Conservation (phyloP, 1,284 basidiomycete species). For the Tremellales sp. region DNA sequence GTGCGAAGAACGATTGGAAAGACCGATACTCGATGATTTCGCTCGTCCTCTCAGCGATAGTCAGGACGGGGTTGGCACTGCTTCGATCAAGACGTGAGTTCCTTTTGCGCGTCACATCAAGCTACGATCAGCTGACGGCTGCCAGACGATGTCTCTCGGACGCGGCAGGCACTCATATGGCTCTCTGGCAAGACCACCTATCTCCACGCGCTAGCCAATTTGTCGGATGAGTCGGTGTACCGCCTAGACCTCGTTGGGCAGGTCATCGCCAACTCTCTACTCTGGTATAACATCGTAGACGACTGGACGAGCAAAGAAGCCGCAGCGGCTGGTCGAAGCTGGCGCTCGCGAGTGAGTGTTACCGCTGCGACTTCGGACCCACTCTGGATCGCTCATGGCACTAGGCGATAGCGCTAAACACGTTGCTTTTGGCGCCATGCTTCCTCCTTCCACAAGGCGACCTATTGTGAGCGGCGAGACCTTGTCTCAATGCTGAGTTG, state of each 20-base stretch:
- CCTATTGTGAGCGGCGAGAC: too few species aligned
- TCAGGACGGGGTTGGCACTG: neutral
- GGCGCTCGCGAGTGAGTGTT: neutral
- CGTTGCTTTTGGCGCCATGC: neutral
- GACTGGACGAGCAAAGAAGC: neutral
- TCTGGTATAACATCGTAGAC: neutral
- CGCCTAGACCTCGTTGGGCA: too few species aligned
- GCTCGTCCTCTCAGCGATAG: neutral
- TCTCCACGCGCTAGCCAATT: too few species aligned
- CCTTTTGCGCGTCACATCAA: too few species aligned
- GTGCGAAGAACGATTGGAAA: constrained; percentile 3
- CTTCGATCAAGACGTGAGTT: neutral
- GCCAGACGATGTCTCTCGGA: too few species aligned
- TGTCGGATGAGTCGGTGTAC: too few species aligned
- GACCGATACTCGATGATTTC: neutral
- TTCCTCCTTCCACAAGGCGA: neutral
- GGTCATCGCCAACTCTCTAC: too few species aligned
- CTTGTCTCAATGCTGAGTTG: too few species aligned
- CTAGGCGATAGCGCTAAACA: neutral
- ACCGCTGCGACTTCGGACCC: neutral
- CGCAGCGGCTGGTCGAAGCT: neutral
- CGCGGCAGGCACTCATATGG: too few species aligned
- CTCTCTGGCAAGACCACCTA: too few species aligned
- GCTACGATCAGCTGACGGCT: too few species aligned
- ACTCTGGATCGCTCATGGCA: too few species aligned